Conservation (phyloP, 2,329 filamentous ascomycete genomes). For the Pseudogymnoascus sp. region DNA sequence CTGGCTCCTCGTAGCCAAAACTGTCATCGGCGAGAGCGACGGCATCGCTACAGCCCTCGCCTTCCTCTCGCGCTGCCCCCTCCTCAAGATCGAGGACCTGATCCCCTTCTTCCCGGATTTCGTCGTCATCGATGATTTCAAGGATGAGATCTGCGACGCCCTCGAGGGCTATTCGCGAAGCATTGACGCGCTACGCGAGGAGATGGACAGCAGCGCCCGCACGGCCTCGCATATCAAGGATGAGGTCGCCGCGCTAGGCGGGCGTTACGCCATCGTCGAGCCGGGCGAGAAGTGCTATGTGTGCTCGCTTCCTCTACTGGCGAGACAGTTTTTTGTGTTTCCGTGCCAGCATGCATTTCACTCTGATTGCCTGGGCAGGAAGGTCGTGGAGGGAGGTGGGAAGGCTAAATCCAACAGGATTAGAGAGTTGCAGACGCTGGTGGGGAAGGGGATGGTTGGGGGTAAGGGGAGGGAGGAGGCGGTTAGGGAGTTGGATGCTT, state of each 20-base stretch:
- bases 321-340: conserved; percentile 94
- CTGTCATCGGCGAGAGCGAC: conserved; percentile 79
- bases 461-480: conserved; percentile 72
- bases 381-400: conserved; percentile 76
- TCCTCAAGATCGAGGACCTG: conserved; percentile 90
- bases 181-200: conserved; percentile 79
- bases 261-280: conserved; percentile 91
- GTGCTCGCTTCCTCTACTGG: conserved; percentile 78
- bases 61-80: conserved; percentile 74
- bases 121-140: conserved; percentile 97
- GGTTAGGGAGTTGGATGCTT: conserved; percentile 81
- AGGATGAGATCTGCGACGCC: conserved; percentile 92
- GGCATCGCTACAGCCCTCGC: conserved; percentile 92
- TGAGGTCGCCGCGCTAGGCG: conserved; percentile 79
- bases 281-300: conserved; percentile 91
- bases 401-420: conserved; percentile 72
- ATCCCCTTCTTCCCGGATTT: conserved; percentile 99
- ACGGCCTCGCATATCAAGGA: conserved; percentile 87
- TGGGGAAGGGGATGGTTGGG: conserved; percentile 67
- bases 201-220: conserved; percentile 91
- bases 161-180: conserved; percentile 89
- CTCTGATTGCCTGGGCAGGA: conserved; percentile 83
- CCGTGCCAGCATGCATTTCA: conserved; percentile 98
- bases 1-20: conserved; percentile 91
- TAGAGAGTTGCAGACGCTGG: conserved; percentile 74